phyloP scores from a whole-genome alignment of 441 rosid species.

The Eruca vesicaria region DNA sequence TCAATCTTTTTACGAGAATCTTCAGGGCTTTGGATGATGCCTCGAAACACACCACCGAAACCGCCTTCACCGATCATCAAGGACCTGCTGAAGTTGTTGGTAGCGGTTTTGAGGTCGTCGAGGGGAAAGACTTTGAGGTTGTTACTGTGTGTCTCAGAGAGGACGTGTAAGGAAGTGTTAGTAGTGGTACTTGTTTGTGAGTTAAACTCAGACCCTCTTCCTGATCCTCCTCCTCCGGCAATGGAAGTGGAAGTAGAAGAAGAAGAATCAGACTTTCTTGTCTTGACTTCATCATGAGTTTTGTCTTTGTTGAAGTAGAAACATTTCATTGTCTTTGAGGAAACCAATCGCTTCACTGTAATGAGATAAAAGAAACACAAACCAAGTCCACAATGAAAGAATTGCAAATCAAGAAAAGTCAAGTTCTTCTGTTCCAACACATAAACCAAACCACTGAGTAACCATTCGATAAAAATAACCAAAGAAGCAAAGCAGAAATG shows the following conservation, averaged over 20 bases:
- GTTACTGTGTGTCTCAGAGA: constrained; percentile 71
- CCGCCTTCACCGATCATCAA: constrained; percentile 79
- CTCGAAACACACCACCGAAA: constrained; percentile 64
- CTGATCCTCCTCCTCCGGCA: constrained; percentile 49
- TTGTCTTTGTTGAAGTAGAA: constrained; percentile 51
- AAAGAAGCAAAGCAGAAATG: not conserved
- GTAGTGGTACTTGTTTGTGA: constrained; percentile 71
- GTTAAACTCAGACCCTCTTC: constrained; percentile 61
- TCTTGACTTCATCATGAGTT: constrained; percentile 44
- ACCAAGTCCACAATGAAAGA: not conserved
- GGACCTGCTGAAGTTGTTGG: constrained; percentile 66
- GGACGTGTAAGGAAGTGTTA: constrained; percentile 47
- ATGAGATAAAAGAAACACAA: not conserved
- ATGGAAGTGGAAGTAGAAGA: not conserved
- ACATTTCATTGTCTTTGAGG: constrained; percentile 58
- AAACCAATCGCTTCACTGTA: constrained; percentile 40
- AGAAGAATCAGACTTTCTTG: constrained; percentile 42
- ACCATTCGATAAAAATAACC: not conserved
- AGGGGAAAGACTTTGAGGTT: constrained; percentile 51
- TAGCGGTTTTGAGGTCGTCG: constrained; percentile 55
- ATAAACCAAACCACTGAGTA: too few relatives aligned
- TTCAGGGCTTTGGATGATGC: constrained; percentile 45
- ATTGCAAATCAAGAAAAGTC: not conserved
- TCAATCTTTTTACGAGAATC: constrained; percentile 57
- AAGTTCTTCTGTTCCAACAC: not conserved